phyloP scores from a whole-genome alignment of 2,329 filamentous ascomycete species.

The Penicillium sp. region DNA sequence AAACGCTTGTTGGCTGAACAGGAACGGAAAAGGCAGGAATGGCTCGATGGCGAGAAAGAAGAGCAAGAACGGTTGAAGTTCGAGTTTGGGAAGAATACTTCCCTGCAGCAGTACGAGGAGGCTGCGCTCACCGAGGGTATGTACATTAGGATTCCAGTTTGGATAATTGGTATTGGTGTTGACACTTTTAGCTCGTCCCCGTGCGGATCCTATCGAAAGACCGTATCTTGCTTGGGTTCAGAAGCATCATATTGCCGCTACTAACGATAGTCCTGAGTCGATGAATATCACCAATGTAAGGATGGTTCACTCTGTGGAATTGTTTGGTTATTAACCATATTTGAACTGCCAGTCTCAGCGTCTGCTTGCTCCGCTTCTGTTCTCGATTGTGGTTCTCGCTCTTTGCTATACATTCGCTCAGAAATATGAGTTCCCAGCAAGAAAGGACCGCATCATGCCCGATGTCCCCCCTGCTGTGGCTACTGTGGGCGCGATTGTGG shows the following conservation, averaged over 20 bases:
- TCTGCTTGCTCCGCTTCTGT: conserved; percentile 46
- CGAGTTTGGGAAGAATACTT: conserved; percentile 34
- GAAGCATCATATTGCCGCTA: conserved; percentile 41
- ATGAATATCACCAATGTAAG: conserved; percentile 38
- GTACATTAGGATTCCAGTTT: neutral
- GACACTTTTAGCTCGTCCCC: conserved; percentile 32
- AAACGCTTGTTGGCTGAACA: conserved; percentile 43
- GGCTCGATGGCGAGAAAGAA: conserved; percentile 52
- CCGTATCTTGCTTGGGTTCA: conserved; percentile 44
- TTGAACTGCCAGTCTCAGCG: conserved; percentile 38
- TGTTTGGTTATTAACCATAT: neutral
- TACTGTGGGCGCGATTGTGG: conserved; percentile 51
- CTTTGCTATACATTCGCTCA: conserved; percentile 46
- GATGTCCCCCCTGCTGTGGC: conserved; percentile 51
- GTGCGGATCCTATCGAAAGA: conserved; percentile 40
- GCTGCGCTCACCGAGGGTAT: conserved; percentile 37
- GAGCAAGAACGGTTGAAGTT: conserved; percentile 34
- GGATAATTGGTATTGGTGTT: conserved; percentile 5
- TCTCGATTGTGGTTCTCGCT: conserved; percentile 38
- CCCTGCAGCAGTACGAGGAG: conserved; percentile 37
- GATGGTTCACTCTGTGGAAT: neutral
- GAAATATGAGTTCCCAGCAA: conserved; percentile 49
- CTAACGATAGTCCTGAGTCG: conserved; percentile 33
- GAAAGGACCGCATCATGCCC: conserved; percentile 49
- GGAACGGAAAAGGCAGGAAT: conserved; percentile 49